These are phyloP conservation scores for Linderniella brevidens DNA, from an alignment of 257 asterid species.

Conservation along the genomic window DNA sequence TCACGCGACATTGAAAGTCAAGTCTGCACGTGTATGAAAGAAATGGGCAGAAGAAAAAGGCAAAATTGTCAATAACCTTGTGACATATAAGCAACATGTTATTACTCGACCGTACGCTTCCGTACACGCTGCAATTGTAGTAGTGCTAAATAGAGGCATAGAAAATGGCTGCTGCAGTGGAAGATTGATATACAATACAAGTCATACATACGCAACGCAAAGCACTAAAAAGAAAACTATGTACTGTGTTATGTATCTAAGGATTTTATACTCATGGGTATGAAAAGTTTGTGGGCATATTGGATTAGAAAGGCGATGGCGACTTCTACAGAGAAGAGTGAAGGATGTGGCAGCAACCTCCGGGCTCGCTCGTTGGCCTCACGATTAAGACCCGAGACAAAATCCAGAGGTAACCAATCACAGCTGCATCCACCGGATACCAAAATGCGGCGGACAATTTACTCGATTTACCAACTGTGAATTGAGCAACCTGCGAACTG, in stretches of 20 bases:
- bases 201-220: too few relatives aligned
- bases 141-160: too few relatives aligned
- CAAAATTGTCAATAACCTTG: too few relatives aligned
- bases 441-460: constrained; percentile 44
- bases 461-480: constrained; percentile 34
- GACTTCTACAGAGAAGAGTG: constrained; percentile 37
- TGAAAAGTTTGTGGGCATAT: constrained; percentile 19
- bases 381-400: constrained; percentile 13
- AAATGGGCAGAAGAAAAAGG: too few relatives aligned
- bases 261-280: constrained; percentile 30
- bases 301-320: constrained; percentile 21
- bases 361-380: constrained; percentile 16
- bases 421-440: constrained; percentile 45
- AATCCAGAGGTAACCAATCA: constrained; percentile 39
- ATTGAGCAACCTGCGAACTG: constrained; percentile 37
- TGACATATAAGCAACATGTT: too few relatives aligned
- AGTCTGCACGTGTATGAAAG: too few relatives aligned
- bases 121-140: too few relatives aligned
- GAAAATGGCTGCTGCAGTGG: too few relatives aligned
- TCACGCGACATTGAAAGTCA: too few relatives aligned
- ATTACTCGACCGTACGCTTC: too few relatives aligned
- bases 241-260: constrained; percentile 5
- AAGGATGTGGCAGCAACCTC: constrained; percentile 35
- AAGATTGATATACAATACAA: too few relatives aligned
- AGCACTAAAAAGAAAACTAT: too few relatives aligned